A percentile compares a stretch with the other conserved stretches of the same genome.
These are phyloP conservation scores for Buxus sempervirens DNA, from an alignment of 164 flowering plant species.

Conservation along the genomic window DNA sequence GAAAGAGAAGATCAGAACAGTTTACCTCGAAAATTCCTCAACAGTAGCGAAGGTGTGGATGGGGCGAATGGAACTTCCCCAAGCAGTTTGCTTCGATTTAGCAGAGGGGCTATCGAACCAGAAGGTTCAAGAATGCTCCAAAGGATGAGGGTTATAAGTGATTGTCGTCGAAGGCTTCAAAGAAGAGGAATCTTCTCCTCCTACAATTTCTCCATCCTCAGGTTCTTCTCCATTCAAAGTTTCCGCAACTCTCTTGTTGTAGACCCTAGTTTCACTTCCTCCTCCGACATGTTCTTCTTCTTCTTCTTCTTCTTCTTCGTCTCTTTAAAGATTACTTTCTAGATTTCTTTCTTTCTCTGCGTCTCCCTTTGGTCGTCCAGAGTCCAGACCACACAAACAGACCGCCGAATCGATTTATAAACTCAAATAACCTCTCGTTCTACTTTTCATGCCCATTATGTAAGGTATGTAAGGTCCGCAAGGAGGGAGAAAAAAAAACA, in stretches of 20 bases:
- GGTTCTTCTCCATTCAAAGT: conserved; percentile 23
- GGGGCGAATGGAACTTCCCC: conserved; percentile 35
- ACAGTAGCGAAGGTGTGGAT: conserved; percentile 40
- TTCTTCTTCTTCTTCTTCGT: not conserved
- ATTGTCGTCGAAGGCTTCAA: conserved; percentile 7
- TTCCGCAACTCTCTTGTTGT: not conserved
- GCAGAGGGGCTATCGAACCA: conserved; percentile 82
- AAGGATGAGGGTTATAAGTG: conserved; percentile 23
- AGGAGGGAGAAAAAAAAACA: too few relatives aligned
- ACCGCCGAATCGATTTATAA: too few relatives aligned
- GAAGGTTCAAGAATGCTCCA: conserved; percentile 58
- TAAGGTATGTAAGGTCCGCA: too few relatives aligned
- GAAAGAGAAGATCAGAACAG: not conserved
- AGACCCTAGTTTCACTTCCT: not conserved
- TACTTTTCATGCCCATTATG: too few relatives aligned
- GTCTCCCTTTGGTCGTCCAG: too few relatives aligned
- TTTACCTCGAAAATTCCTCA: conserved; percentile 78
- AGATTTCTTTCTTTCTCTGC: too few relatives aligned
- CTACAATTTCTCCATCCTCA: conserved; percentile 73
- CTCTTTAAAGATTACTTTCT: too few relatives aligned
- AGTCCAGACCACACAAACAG: too few relatives aligned
- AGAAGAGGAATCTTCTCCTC: conserved; percentile 26
- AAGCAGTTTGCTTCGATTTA: conserved; percentile 44
- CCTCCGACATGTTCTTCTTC: too few relatives aligned
- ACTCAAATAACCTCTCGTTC: too few relatives aligned